Base-by-base conservation (phyloP, 169 alveolate genomes). In the Miamiensis avidus region DNA sequence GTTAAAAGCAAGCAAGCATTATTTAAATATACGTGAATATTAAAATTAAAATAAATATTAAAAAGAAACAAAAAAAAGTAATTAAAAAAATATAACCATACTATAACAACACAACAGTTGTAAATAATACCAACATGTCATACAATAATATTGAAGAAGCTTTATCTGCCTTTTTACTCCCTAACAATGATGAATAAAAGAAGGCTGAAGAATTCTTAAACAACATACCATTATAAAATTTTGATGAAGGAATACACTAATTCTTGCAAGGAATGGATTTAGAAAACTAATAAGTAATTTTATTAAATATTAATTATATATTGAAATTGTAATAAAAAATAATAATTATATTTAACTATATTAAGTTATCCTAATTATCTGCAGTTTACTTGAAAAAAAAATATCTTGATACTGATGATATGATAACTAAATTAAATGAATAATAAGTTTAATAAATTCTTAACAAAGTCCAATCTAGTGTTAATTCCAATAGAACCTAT, bases 131-230 rank as follows among this genome's bases (percentile, higher is more conserved):
- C n/a, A 4, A 49, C 20, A 49, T 49, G 4, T 49, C 69, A 20
- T 11, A 49, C 20, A 49, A 49, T 49, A 49, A 49, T 49, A 11
- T 49, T 49, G 69, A 49, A 49, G 26, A 49, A 49, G 4, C 20
- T 49, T 49, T 11, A 49, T 20, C 4, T 11, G 84, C 84, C 84
- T 74, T 79, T 79, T 49, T 72, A 29, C 25, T 64, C 29, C 16
- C 26, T 29, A 74, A 79, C 27, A 29, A 34, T 4, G 73, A n/a
- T 29, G 49, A 31, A 27, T 49, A 76, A 79, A 34, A 65, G n/a
- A 25, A 34, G 64, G 84, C 84, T 64, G 84, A 79, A 34, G 75
- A 65, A 79, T 79, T 79, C 49, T 72, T 79, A 26, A 79, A 64
- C 76, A 49, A 65, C 29, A 64, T 79, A 28, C 84, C 84, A 29